Base-by-base conservation (phyloP, 768 basidiomycete genomes). In the Lactarius psammicola region DNA sequence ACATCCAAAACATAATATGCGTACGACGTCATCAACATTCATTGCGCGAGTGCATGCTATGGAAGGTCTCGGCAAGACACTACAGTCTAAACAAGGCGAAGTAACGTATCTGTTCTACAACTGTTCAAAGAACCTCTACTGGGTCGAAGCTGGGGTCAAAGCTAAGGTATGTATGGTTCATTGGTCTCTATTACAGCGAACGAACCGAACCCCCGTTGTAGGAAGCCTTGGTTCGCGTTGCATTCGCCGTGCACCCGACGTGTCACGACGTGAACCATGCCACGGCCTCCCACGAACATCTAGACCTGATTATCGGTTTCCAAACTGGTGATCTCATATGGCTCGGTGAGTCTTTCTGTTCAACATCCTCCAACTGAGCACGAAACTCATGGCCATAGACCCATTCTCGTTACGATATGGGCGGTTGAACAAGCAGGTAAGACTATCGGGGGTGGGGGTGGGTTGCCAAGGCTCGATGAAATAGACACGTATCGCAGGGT, bases 311-410 rank as follows among this genome's bases (percentile, higher is more conserved):
- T 65, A 89, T 98, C 71, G 97, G 96, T 6, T 98, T 97, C 74
- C 83, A 80, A 67, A 92, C 95, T 0, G 97, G 97, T n/a, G 97
- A 99, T 78, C 80, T 99, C 42, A 78, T 98, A 57, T 98, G 97
- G 97, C 81, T 98, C 62, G 95, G 95, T 91, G 68, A 69, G 83
- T 51, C 33, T 10, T 3, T 23, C 13, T n/a, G 23, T 26, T 18
- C 58, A 31, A 53, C 38, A 55, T 28, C 65, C 64, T 65, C 33
- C 53, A 57, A 36, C 33, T 34, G 56, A 61, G 42, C 64, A 40
- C 61, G 38, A 34, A n/a, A 18, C 66, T 53, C 34, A 42, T 42
- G 28, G 38, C 2, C 51, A 30, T 67, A 94, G 92, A 94, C 75
- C 90, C 90, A 18, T 87, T 94, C 68, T 82, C 85, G 28, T 87